Evolutionary conservation across 208 protist species (phyloP), one percentile per base, ranked within the genome.

Genomic region (Leishmania guyanensis): DNA sequence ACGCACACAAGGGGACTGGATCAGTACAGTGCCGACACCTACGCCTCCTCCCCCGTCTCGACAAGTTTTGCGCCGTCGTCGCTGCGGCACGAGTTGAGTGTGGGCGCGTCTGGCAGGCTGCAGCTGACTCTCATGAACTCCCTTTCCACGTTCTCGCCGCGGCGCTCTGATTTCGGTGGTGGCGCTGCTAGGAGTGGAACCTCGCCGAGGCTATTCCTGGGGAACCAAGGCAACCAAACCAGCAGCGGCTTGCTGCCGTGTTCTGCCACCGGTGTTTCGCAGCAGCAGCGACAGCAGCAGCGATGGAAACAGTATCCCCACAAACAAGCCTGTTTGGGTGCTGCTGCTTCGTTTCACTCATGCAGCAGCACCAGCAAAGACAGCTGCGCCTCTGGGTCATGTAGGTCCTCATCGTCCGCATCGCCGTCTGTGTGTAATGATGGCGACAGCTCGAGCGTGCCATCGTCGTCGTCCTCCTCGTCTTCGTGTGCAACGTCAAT

Each of bases 41-140:
- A 77, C 48, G 81, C 75, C 60, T 71, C 84, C 73, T 83, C 64
- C 20, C 56, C 78, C 3, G 33, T 66, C 43, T 62, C 84, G 50
- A 83, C 46, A 46, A 81, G 80, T 78, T 48, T 56, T 16, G 50
- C 75, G 26, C 78, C 82, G 16, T 86, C 81, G 29, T 82, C 79
- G 62, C 79, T 88, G 22, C 79, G 78, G 46, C 85, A 88, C 72
- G 72, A 54, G n/a, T 39, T 88, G 33, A 77, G 70, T 53, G 73
- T 82, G 56, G 82, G 77, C 0, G 75, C 75, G 43, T 26, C 75
- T 16, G 85, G 85, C n/a, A 81, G 56, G 64, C 78, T 88, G 75
- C 85, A 84, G 54, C 36, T 88, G 70, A 86, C 75, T 60, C 78
- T 88, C 12, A 84, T 39, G 8, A 77, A 70, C 81, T 87, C 84